Evolutionary conservation across 768 basidiomycete genomes (phyloP), one percentile per base, ranked within the genome.

Genomic region (Suillus lakei): DNA sequence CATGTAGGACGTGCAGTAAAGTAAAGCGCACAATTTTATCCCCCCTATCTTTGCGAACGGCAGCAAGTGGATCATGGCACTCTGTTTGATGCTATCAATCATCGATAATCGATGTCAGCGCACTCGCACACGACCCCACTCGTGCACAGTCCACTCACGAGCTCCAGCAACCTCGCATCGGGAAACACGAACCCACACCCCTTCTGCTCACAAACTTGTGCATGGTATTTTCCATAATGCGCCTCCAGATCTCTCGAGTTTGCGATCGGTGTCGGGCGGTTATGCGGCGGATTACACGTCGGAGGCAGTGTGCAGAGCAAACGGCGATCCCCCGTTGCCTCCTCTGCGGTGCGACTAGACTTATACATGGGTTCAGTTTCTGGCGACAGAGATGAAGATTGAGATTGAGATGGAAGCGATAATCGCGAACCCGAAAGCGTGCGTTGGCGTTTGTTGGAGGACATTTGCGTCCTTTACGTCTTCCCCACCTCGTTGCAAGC

Each of bases 41-140:
- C 28, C 95, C 94, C 50, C 89, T 84, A 51, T 93, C 91, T 72
- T 88, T 90, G 38, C 87, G 83, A 44, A 94, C 79, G 15, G 85
- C 88, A n/a, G 92, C 88, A 34, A 96, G 78, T 5, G 94, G 91
- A 77, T 97, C 93, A 68, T 97, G 95, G 68, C 90, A 91, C 78
- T 97, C 95, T 28, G 90, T 91, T 73, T 91, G 88, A 77, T 93
- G 91, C 91, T 91, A 70, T 39, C 36, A 18, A 59, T 34, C 16
- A 59, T 59, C 41, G 58, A 41, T 41, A 21, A 41, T 59, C 18
- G 21, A 41, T 41, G 39, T 61, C 44, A 44, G 64, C 30, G 5
- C 56, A 36, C 53, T 13, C 53, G 30, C 56, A 53, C 44, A 56
- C 23, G 43, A 38, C 34, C 30, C 21, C 44, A 23, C 46, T 32